Conservation (phyloP, 805 yeast genomes). For the Candida incommunis region DNA sequence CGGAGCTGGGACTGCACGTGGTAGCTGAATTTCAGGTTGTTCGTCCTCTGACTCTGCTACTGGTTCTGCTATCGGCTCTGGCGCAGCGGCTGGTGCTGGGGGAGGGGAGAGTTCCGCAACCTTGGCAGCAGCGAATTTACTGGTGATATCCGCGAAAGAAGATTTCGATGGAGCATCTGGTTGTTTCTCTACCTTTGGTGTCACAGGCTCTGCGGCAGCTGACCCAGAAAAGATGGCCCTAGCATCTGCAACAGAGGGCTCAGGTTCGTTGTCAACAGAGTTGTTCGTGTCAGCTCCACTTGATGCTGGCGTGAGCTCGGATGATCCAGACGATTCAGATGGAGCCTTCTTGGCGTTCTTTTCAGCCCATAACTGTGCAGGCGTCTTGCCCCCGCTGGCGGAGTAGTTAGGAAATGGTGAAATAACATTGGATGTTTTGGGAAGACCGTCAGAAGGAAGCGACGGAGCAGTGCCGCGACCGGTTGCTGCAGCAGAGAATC, state of each 20-base stretch:
- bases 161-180: conserved; percentile 5
- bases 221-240: conserved; percentile 7
- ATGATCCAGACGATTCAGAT: conserved; percentile 4
- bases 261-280: conserved; percentile 10
- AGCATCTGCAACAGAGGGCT: conserved; percentile 9
- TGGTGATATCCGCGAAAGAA: conserved; percentile 10
- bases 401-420: conserved; percentile 36
- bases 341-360: conserved; percentile 39
- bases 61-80: conserved; percentile 5
- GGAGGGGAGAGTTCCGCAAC: not conserved
- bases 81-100: not conserved
- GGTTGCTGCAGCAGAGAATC: conserved; percentile 14
- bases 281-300: conserved; percentile 12
- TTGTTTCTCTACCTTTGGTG: conserved; percentile 5
- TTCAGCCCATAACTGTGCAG: conserved; percentile 94
- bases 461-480: conserved; percentile 23
- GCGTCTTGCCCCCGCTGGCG: conserved; percentile 67
- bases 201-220: conserved; percentile 11
- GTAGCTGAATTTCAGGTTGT: conserved; percentile 4
- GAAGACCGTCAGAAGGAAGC: conserved; percentile 28
- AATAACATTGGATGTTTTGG: conserved; percentile 6
- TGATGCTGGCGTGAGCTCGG: not conserved
- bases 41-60: conserved; percentile 6
- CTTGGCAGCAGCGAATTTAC: conserved; percentile 16
- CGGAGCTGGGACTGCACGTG: conserved; percentile 4